Base-by-base conservation (phyloP, 108 stramenopile species). In the Skeletonema costatum region DNA sequence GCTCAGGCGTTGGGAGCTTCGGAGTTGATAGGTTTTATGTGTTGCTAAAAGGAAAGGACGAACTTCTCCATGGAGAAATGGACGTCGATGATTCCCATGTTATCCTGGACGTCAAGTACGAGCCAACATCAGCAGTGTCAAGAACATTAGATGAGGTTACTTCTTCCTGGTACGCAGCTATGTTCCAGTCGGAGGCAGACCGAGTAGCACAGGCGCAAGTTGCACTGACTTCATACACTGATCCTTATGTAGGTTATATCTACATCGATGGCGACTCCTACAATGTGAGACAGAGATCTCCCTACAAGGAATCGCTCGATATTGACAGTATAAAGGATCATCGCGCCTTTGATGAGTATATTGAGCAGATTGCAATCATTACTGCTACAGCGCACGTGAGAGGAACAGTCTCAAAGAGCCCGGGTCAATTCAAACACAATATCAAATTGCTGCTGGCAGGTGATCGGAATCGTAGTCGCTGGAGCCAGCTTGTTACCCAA, bases 11-110 rank as follows among this genome's bases (percentile, higher is more conserved):
- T 35, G 89, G 87, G 16, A 78, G 76, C 58, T 88, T 64, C 33
- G 89, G 89, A 25, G 89, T 90, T 36, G 86, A 87, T 83, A 80
- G 89, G 17, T 90, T 76, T 75, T 90, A 88, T 67, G 84, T 90
- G 14, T 60, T 90, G 42, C 60, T 90, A 14, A 78, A 82, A 60
- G 89, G 87, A 33, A 62, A 62, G 64, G 87, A 86, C 60, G 74
- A 67, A 48, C 65, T 74, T 30, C 60, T 86, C 21, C 80, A 80
- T 0, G 66, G 61, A 16, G 73, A 53, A 6, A 58, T 30, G 14
- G 78, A 71, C 12, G 72, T 17, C 33, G 58, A 25, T 17, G 56
- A 64, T 44, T 42, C 50, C 2, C 80, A 79, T 0, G 76, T 90
- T 3, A 87, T 90, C 25, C 60, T 90, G 66, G 89, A 90, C 60